phyloP scores from a whole-genome alignment of 1,284 basidiomycete genomes.

The Mycena citricolor region DNA sequence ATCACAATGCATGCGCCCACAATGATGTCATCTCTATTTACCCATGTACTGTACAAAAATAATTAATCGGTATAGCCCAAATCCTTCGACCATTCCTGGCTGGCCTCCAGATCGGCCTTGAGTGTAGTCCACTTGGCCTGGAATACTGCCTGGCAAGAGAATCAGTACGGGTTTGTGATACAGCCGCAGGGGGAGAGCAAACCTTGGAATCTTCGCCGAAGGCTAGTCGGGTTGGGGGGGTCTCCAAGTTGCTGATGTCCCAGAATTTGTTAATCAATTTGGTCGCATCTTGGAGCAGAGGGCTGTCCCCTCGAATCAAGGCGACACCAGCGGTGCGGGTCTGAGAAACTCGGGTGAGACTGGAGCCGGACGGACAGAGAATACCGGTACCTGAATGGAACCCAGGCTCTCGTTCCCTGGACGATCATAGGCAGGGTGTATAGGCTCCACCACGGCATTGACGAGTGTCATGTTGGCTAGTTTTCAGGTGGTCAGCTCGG shows the following conservation, averaged over 20 bases:
- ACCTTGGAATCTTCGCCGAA: constrained; percentile 24
- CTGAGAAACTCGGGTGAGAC: constrained; percentile 1
- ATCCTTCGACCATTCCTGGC: constrained; percentile 2
- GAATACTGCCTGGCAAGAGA: background rate
- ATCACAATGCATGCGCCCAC: too few species aligned
- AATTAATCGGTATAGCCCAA: too few species aligned
- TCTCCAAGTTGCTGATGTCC: constrained; percentile 17
- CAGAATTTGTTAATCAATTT: constrained; percentile 22
- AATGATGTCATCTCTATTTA: too few species aligned
- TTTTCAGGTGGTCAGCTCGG: background rate
- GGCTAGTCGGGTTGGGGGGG: constrained; percentile 18
- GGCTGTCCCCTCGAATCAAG: constrained; percentile 16
- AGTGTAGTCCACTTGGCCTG: background rate
- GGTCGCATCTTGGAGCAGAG: constrained; percentile 16
- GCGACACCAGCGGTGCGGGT: constrained; percentile 4
- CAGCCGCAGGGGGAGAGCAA: background rate
- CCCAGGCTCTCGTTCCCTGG: constrained; percentile 10
- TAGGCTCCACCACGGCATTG: constrained; percentile 17
- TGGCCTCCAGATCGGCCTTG: background rate
- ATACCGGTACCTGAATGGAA: constrained; percentile 12
- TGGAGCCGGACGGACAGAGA: background rate
- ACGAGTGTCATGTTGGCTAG: constrained; percentile 20
- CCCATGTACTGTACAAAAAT: too few species aligned
- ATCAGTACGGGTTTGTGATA: background rate
- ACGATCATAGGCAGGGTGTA: constrained; percentile 19